Percentiles rank a stretch among this genome's conserved stretches.
These are phyloP conservation scores for Angomonas desouzai DNA, from an alignment of 208 protist species.

Conservation along the genomic window DNA sequence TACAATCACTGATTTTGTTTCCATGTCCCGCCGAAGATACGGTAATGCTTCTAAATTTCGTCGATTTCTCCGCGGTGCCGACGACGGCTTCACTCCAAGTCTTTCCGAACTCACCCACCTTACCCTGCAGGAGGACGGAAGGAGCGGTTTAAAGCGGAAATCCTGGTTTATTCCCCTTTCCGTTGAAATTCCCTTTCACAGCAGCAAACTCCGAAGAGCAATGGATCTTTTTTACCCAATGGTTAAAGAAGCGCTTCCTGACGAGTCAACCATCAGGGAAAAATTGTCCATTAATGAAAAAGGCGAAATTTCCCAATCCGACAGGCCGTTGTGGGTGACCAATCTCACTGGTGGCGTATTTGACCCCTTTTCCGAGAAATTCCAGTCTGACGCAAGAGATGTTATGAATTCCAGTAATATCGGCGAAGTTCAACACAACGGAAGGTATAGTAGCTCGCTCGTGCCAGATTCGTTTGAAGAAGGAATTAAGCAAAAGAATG, in stretches of 20 bases:
- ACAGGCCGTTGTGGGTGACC: slow-evolving; percentile 60
- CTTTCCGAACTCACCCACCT: slow-evolving; percentile 73
- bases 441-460: slow-evolving; percentile 48
- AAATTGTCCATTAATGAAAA: slow-evolving; percentile 34
- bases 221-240: slow-evolving; percentile 76
- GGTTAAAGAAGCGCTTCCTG: slow-evolving; percentile 59
- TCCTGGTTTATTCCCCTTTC: slow-evolving; percentile 86
- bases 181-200: slow-evolving; percentile 83
- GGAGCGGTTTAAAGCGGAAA: slow-evolving; percentile 85
- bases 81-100: slow-evolving; percentile 78
- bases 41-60: slow-evolving; percentile 53
- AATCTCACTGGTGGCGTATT: slow-evolving; percentile 80
- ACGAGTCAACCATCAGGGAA: slow-evolving; percentile 47
- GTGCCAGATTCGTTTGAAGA: slow-evolving; percentile 40
- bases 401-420: slow-evolving; percentile 63
- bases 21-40: slow-evolving; percentile 55
- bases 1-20: slow-evolving; percentile 56
- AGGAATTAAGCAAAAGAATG: slow-evolving; percentile 33
- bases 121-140: slow-evolving; percentile 75
- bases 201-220: slow-evolving; percentile 45
- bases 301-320: not conserved
- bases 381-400: slow-evolving; percentile 40
- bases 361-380: slow-evolving; percentile 44
- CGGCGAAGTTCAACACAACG: slow-evolving; percentile 75
- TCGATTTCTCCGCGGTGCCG: slow-evolving; percentile 75